These are phyloP conservation scores for Zymoseptoria tritici DNA, from an alignment of 2,329 filamentous ascomycete species.

Conservation along the genomic window DNA sequence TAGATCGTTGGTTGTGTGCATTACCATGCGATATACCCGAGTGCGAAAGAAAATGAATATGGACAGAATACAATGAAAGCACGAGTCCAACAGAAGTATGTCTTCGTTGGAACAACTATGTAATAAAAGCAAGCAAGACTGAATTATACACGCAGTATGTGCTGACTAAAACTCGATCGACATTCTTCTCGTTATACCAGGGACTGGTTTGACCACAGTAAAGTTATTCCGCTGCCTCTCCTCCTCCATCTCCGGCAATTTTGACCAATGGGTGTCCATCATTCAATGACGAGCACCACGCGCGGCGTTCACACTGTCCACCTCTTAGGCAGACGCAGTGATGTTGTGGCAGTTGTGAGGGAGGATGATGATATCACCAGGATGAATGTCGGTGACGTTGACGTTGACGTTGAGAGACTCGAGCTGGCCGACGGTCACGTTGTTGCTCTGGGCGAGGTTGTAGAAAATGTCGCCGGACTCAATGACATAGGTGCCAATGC, in stretches of 20 bases:
- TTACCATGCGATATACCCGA: not conserved
- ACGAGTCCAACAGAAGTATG: not conserved
- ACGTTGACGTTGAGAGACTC: constrained; percentile 18
- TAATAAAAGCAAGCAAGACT: not conserved
- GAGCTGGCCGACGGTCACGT: constrained; percentile 20
- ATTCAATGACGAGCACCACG: not conserved
- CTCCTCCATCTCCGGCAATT: not conserved
- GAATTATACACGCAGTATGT: not conserved
- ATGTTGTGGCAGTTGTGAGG: constrained; percentile 8
- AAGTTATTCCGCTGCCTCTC: not conserved
- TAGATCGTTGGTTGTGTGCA: not conserved
- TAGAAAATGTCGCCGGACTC: constrained; percentile 18
- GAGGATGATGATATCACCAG: constrained; percentile 12
- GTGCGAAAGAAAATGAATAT: not conserved
- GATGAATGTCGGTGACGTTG: constrained; percentile 10
- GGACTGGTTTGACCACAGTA: not conserved
- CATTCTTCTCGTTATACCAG: not conserved
- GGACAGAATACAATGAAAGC: no score
- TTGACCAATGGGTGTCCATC: not conserved
- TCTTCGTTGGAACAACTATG: not conserved
- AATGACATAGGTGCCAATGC: constrained; percentile 19
- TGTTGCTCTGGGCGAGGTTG: constrained; percentile 15
- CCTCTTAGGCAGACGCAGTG: not conserved
- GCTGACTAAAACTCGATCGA: not conserved
- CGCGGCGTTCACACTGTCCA: not conserved